A percentile compares a stretch with the other conserved stretches of the same genome.
Evolutionary conservation across 129 eudicot genomes (phyloP).

Genomic region (Scalesia atractyloides): DNA sequence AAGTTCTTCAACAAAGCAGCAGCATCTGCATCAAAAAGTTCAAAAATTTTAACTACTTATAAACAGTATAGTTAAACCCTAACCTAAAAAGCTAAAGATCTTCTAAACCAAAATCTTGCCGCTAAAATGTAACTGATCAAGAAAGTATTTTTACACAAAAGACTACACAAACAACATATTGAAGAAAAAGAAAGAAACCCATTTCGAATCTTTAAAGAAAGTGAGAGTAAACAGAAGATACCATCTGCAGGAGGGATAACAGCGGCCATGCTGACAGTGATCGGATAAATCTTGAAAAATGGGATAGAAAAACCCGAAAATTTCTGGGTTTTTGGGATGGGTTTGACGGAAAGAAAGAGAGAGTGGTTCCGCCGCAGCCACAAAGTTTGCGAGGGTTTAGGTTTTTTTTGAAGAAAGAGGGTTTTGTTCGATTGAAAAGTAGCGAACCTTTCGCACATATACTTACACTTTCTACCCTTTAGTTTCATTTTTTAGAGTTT

Average conservation of each 20-base stretch:
- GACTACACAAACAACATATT: neutral
- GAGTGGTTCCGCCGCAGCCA: constrained; percentile 58
- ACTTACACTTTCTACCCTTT: constrained; percentile 14
- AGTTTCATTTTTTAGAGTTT: neutral
- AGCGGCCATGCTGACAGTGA: constrained; percentile 52
- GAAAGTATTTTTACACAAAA: neutral
- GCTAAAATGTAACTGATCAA: neutral
- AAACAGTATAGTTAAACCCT: no score
- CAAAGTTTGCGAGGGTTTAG: constrained; percentile 43
- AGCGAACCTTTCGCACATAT: constrained; percentile 21
- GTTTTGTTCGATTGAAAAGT: constrained; percentile 43
- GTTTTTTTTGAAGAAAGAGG: constrained; percentile 50
- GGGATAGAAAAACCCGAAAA: constrained; percentile 23
- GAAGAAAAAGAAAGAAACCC: neutral
- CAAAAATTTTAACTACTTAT: neutral
- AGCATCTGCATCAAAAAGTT: constrained; percentile 46
- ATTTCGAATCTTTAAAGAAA: neutral
- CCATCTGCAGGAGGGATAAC: constrained; percentile 71
- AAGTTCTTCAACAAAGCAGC: constrained; percentile 72
- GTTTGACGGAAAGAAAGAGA: neutral
- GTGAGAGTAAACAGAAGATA: constrained; percentile 36
- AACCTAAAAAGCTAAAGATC: no score
- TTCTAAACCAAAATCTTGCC: no score
- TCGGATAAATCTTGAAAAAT: constrained; percentile 30
- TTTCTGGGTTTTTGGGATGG: constrained; percentile 14